Base-by-base conservation (phyloP, 768 basidiomycete genomes). In the Austroboletus festivus region DNA sequence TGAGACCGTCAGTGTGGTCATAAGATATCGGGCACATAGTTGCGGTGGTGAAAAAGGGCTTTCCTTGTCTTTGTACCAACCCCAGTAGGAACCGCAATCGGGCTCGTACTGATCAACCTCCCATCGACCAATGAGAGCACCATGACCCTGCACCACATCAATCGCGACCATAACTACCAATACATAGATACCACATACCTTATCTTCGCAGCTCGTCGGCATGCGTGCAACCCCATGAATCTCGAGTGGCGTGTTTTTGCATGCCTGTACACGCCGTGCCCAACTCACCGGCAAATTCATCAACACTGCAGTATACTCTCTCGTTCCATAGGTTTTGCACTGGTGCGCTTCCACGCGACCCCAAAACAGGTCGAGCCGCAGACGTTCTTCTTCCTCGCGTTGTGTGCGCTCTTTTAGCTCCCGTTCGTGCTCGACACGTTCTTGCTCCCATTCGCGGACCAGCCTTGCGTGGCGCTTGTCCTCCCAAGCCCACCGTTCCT, bases 51-150 rank as follows among this genome's bases (percentile, higher is more conserved):
- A 10, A 4, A 35, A 3, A 46, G 5, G 2, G 10, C 58, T 50
- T 44, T 34, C 67, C 59, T 67, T 68, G 51, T 70, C 60, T 15
- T 59, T 59, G 58, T 62, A 68, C 34, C 47, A 45, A 30, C 18
- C 33, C 57, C 67, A 70, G 23, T 34, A 55, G 0, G 68, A 30
- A 0, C 38, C 40, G 22, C 68, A 70, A 18, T 57, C 57, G 0
- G 68, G 57, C 46, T 70, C 64, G 6, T 52, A 15, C 21, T 61
- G 57, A 38, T 58, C 20, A 19, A 68, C 47, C 21, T 48, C 52
- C 67, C 62, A 69, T 31, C 52, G 58, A 15, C 69, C 69, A 4
- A 62, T 8, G 18, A 64, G 22, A 19, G 26, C 20, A 3, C 51
- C 46, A 44, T 44, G 37, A 42, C 60, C 55, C 61, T 60, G 13